Base-by-base conservation (phyloP, 768 basidiomycete genomes). In the Tulasnella sp. region DNA sequence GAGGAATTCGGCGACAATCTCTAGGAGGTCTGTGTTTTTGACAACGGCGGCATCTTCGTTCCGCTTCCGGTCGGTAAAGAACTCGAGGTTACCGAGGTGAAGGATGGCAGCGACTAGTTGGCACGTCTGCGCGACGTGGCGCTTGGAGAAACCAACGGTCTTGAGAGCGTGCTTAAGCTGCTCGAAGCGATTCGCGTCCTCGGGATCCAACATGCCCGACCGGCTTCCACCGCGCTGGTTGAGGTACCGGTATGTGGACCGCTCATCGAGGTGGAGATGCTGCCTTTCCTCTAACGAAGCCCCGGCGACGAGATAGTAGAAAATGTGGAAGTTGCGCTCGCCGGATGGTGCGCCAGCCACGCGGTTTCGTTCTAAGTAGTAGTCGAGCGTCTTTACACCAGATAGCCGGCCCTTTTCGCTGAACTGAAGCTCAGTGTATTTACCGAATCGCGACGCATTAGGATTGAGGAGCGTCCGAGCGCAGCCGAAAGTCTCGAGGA, bases 381-480 rank as follows among this genome's bases (percentile, higher is more conserved):
- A 97, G 69, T 97, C 93, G 64, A 98, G 83, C 0, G 92, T 94
- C 72, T 98, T 98, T 69, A 91, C 76, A 63, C 96, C 96, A 48
- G 77, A 83, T 0, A 98, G 73, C 3, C 93, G 80, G 5, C 94
- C 94, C 21, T 88, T 85, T 32, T 97, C 93, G 54, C 81, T 88
- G 74, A 97, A 98, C 72, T 98, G 96, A 0, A 99, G 79, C 68
- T 99, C 96, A 47, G 93, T 96, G 71, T 99, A 99, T 70, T 95
- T 93, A 58, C 95, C 96, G 69, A 95, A 96, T 50, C 92, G 86
- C 29, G 96, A 97, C 13, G 95, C 94, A 67, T 96, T 96, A 49
- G 89, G 80, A 68, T 97, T 96, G 74, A 89, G 86, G 58, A 91
- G 80, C 1, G 91, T 91, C 61, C 89, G 85, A 19, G 94, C 89